phyloP scores from a whole-genome alignment of 805 yeast species.

The Kodamaea fukazawae region DNA sequence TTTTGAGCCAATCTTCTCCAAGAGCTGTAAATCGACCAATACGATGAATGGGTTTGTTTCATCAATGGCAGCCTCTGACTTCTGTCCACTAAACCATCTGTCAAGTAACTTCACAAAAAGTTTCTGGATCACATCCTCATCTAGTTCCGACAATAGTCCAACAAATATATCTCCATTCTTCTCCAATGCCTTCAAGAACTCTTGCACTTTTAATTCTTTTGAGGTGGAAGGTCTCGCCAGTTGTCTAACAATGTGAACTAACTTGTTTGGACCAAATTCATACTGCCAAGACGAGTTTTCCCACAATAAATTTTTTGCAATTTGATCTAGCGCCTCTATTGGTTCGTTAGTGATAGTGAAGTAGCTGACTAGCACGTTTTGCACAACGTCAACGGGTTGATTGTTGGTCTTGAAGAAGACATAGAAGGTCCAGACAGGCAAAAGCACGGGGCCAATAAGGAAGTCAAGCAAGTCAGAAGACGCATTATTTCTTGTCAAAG shows the following conservation, averaged over 20 bases:
- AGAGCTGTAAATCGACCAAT: constrained; percentile 57
- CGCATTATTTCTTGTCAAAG: constrained; percentile 48
- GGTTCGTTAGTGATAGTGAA: constrained; percentile 24
- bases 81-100: constrained; percentile 51
- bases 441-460: constrained; percentile 30
- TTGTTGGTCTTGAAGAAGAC: constrained; percentile 29
- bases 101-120: constrained; percentile 52
- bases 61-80: constrained; percentile 6
- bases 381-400: constrained; percentile 34
- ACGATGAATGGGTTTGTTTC: constrained; percentile 45
- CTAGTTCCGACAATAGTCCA: constrained; percentile 47
- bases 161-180: constrained; percentile 25
- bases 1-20: constrained; percentile 58
- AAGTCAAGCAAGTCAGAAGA: constrained; percentile 22
- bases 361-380: constrained; percentile 38
- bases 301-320: constrained; percentile 32
- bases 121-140: constrained; percentile 43
- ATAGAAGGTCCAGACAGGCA: constrained; percentile 46
- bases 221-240: constrained; percentile 3
- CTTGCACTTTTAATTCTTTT: constrained; percentile 25
- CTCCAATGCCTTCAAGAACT: constrained; percentile 31
- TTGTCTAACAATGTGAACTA: constrained; percentile 27
- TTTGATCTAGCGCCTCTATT: constrained; percentile 23
- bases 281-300: constrained; percentile 40
- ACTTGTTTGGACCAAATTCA: constrained; percentile 39